Evolutionary conservation across 73 alveolate species (phyloP), one percentile per base, ranked within the genome.

Genomic region (Stentor coeruleus): DNA sequence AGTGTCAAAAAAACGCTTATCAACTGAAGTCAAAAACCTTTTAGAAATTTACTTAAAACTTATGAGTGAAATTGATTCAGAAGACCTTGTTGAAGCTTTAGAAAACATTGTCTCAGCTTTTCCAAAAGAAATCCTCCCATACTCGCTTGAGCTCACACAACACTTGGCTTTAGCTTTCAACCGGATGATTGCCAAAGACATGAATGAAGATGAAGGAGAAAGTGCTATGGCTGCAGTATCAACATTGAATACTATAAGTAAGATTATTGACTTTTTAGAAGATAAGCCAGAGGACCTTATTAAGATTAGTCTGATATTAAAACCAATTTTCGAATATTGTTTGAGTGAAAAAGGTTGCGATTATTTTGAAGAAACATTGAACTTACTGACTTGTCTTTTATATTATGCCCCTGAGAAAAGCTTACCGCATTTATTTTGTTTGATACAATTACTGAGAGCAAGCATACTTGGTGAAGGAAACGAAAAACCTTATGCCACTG

Each of bases 31-130:
- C 28, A 79, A 80, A 33, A 39, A 82, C 3, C 55, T 89, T 60
- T 79, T 89, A 3, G 82, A 82, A 58, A 41, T 39, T 14, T 89
- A 89, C 57, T 76, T 89, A 0, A 82, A 86, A 57, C 76, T 87
- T 3, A 90, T 90, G 89, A 74, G 86, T 14, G 93, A 90, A 74
- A 86, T 90, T 58, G 96, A 90, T 55, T 59, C 82, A 38, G 93
- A 87, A 82, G 96, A 90, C 31, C 79, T 90, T 20, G 89, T 90
- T 39, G 73, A 82, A 15, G 90, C 96, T 3, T 84, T 90, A 3
- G 96, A 82, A 74, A 90, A 82, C 55, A 82, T 90, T 11, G 93
- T 90, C 2, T 33, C 55, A 11, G 80, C 55, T 55, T 90, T 59
- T 82, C 76, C 72, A 73, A 90, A 86, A 6, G 87, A 87, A 59